A percentile compares a stretch with the other conserved stretches of the same genome.
Conservation (phyloP, 148 eudicot species). For the Chenopodium berlandieri region DNA sequence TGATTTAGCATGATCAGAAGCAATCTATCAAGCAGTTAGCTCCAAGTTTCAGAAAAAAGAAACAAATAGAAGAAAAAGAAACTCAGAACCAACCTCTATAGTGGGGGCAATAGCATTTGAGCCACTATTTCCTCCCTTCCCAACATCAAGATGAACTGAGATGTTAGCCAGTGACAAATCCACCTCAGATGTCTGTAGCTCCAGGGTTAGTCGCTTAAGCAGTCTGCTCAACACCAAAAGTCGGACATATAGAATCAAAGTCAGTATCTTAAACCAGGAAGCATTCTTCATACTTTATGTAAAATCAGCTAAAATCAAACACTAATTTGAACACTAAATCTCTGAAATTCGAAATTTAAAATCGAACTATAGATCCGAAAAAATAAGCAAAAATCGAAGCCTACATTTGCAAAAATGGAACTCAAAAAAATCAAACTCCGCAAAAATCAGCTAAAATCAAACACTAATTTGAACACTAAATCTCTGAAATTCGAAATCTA, state of each 20-base stretch:
- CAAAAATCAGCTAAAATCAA: no score
- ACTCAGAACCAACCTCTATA: conserved; percentile 35
- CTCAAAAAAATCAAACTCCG: no score
- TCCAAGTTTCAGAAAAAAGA: neutral
- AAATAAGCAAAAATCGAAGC: no score
- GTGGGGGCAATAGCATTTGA: conserved; percentile 22
- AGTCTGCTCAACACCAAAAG: conserved; percentile 48
- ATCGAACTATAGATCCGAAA: no score
- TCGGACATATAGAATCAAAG: neutral
- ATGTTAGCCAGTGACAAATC: conserved; percentile 81
- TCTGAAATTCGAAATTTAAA: no score
- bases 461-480: no score
- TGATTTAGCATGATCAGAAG: neutral
- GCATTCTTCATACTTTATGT: neutral
- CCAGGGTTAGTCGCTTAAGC: conserved; percentile 56
- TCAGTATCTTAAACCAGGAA: conserved; percentile 1
- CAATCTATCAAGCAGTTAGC: neutral
- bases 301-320: no score
- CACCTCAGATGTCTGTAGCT: conserved; percentile 82
- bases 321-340: no score
- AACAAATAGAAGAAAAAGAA: conserved; percentile 1
- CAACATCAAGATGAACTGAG: conserved; percentile 79
- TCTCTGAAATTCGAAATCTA: no score
- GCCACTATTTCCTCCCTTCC: conserved; percentile 42
- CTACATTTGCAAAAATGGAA: no score